Percentiles rank a stretch among this genome's conserved stretches.
phyloP scores from a whole-genome alignment of 805 yeast genomes.

The Candida morakotiae region DNA sequence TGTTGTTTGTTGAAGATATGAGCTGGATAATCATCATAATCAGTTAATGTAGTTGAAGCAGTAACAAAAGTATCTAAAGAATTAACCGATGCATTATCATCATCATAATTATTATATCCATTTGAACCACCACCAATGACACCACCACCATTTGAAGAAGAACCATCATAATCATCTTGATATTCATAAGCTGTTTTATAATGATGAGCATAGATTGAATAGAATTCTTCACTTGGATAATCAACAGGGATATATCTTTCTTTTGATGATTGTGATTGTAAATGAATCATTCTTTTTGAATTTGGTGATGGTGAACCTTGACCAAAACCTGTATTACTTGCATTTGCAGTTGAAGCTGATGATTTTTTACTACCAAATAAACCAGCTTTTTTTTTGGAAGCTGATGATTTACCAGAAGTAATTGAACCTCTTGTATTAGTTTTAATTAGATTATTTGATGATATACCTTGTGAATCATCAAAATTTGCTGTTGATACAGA shows the following conservation, averaged over 20 bases:
- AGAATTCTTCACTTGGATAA: constrained; percentile 17
- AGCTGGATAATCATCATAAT: constrained; percentile 13
- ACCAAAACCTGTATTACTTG: constrained; percentile 7
- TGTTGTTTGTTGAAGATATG: constrained; percentile 6
- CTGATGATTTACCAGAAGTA: constrained; percentile 24
- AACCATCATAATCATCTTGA: constrained; percentile 17
- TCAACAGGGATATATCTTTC: constrained; percentile 21
- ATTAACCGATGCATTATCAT: constrained; percentile 15
- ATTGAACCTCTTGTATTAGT: constrained; percentile 20
- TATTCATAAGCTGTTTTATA: constrained; percentile 14
- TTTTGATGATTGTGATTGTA: constrained; percentile 22
- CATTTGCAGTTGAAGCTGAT: constrained; percentile 4
- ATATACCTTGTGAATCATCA: constrained; percentile 6
- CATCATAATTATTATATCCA: constrained; percentile 9
- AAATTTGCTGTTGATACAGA: constrained; percentile 16
- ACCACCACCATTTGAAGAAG: constrained; percentile 2
- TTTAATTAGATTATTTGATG: constrained; percentile 16
- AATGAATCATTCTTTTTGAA: constrained; percentile 23
- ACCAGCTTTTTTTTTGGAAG: constrained; percentile 29
- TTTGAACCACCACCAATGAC: neutral
- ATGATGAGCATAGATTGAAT: constrained; percentile 17
- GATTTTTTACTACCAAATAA: constrained; percentile 19
- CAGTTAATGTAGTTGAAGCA: constrained; percentile 24
- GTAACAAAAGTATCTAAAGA: constrained; percentile 32
- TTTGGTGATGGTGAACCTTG: constrained; percentile 10